Evolutionary conservation across 805 yeast species (phyloP), one percentile per base, ranked within the genome.

Genomic region (Jamesozyma rosinii): DNA sequence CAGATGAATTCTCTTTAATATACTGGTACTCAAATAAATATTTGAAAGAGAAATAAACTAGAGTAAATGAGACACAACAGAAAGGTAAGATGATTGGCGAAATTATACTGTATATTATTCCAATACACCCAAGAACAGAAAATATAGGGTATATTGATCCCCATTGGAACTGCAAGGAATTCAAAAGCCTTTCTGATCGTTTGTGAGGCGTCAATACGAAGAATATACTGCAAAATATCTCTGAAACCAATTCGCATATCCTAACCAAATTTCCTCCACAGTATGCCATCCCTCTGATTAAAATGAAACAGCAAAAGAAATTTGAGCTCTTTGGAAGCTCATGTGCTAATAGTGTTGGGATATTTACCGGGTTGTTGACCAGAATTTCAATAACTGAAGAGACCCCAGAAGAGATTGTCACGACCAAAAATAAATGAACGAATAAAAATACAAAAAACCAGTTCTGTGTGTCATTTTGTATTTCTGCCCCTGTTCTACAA

Each of bases 291-390:
- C 95, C 90, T 61, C 83, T 80, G 29, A 88, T 68, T 0, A 85
- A 64, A 32, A 87, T 66, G 54, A 81, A 86, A 3, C 89, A 83
- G 59, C 81, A 81, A 64, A 88, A 89, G 56, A 89, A 88, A 36
- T 81, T 84, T 1, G 95, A 81, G 20, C 95, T 83, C 55, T 83
- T 83, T 0, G 96, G 95, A 30, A 89, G 68, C 52, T 87, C 84
- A 13, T 74, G 71, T 0, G 95, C 95, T 20, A 87, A 67, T 42
- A 85, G 61, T 5, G 76, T 68, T 1, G 92, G 87, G 11, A 84
- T 74, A 0, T 85, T 76, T 0, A 79, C 76, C 1, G 95, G 95
- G 50, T 75, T 80, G 46, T 75, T 77, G 5, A 84, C 61, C 4
- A 82, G 63, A 44, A 75, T 78, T 48, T 78, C 77, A 36, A 82